Conservation (phyloP, 1,284 basidiomycete genomes). For the Moesziomyces antarcticus region DNA sequence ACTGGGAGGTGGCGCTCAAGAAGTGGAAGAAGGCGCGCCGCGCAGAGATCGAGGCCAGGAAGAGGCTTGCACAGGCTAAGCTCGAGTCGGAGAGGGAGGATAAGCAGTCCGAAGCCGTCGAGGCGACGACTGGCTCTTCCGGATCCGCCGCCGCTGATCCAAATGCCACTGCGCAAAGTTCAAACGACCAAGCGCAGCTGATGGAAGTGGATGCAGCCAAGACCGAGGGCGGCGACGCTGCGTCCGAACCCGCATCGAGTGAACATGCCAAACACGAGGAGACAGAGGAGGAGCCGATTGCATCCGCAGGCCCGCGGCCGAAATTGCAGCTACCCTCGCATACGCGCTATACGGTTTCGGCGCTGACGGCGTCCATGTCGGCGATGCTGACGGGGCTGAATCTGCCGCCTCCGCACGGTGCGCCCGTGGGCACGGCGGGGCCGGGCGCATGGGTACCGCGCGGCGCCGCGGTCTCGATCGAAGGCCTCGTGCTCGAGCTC, state of each 20-base stretch:
- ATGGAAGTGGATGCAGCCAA: conserved; percentile 34
- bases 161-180: not conserved
- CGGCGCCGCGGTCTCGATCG: conserved; percentile 52
- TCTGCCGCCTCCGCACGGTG: conserved; percentile 54
- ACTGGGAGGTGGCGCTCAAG: conserved; percentile 40
- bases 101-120: not conserved
- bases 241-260: not conserved
- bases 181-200: conserved; percentile 4
- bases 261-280: not conserved
- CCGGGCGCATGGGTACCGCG: conserved; percentile 60
- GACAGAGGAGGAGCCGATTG: conserved; percentile 9
- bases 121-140: not conserved
- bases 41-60: conserved; percentile 17
- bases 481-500: conserved; percentile 53
- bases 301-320: conserved; percentile 17
- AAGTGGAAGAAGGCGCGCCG: conserved; percentile 41
- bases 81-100: not conserved
- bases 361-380: conserved; percentile 43
- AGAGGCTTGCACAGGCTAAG: conserved; percentile 4
- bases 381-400: conserved; percentile 42
- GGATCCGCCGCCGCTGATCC: not conserved
- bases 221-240: not conserved
- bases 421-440: conserved; percentile 52
- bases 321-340: conserved; percentile 35
- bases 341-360: conserved; percentile 44